Base-by-base conservation (phyloP, 2,329 filamentous ascomycete genomes). In the Sclerotinia borealis region DNA sequence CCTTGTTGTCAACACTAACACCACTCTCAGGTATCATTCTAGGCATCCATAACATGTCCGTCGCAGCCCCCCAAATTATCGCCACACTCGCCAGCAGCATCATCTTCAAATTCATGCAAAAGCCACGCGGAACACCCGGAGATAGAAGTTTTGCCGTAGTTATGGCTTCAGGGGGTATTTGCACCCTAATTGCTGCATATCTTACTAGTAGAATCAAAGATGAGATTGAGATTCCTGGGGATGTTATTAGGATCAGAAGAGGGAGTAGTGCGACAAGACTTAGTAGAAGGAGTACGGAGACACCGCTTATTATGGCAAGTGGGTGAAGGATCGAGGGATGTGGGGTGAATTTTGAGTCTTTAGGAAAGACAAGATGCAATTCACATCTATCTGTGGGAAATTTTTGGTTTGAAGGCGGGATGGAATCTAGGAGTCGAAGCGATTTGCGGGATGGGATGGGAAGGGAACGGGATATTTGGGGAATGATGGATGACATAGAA, bases 11-110 rank as follows among this genome's bases (percentile, higher is more conserved):
- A 22, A 31, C n/a, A 15, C 36, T 55, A 60, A 51, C 13, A 25
- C 25, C 9, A 1, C 6, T 4, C 39, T 11, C 67, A 48, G 73
- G 93, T 48, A 90, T 97, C 47, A 92, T 98, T 50, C 83, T 98
- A 2, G 93, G 93, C 10, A 92, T 98, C 61, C 93, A 98, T 79
- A 98, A 98, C 75, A 93, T 98, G 78, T 89, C 93, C 19, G 90
- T 98, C 69, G 92, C 93, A 0, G 87, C 92, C 6, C 93, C 93
- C 1, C 93, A 98, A 74, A 93, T 97, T 65, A 83, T 97, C 61
- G 92, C 93, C 13, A 97, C 92, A 7, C 78, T 97, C 34, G 86
- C 90, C 29, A 93, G 91, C 65, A 92, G 89, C 72, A 79, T 89
- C 65, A 90, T 98, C 66, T 98, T 98, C 79, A 88, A 86, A 72